These are phyloP conservation scores for Solidago caesia DNA, from an alignment of 129 eudicot species.

Conservation along the genomic window DNA sequence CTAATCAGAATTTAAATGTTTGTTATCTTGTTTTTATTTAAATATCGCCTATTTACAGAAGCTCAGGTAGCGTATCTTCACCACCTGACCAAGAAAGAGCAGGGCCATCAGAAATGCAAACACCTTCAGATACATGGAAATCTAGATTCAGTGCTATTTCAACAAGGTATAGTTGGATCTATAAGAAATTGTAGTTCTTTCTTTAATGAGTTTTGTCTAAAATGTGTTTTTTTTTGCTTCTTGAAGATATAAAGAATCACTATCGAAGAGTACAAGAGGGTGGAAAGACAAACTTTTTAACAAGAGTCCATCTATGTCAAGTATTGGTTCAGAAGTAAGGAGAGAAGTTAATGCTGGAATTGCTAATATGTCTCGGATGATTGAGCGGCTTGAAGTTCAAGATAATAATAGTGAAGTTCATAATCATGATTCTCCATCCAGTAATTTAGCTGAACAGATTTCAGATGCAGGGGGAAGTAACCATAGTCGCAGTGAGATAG, in stretches of 20 bases:
- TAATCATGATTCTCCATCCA: slow-evolving; percentile 16
- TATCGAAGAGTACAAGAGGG: slow-evolving; percentile 72
- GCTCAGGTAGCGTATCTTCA: slow-evolving; percentile 44
- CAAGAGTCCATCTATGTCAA: slow-evolving; percentile 61
- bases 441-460: slow-evolving; percentile 22
- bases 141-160: slow-evolving; percentile 78
- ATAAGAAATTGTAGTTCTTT: background rate
- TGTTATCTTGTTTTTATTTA: background rate
- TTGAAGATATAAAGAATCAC: slow-evolving; percentile 69
- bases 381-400: slow-evolving; percentile 67
- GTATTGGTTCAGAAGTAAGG: slow-evolving; percentile 66
- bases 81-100: slow-evolving; percentile 53
- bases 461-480: slow-evolving; percentile 31
- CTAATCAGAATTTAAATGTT: too few relatives aligned
- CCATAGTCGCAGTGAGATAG: slow-evolving; percentile 25
- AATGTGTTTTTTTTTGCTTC: background rate
- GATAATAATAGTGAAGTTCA: slow-evolving; percentile 39
- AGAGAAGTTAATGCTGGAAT: slow-evolving; percentile 70
- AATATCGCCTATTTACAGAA: slow-evolving; percentile 32
- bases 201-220: background rate
- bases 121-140: slow-evolving; percentile 64
- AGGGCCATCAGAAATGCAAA: slow-evolving; percentile 74
- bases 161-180: slow-evolving; percentile 46
- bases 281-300: slow-evolving; percentile 80
- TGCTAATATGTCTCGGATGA: slow-evolving; percentile 61